phyloP scores from a whole-genome alignment of 148 eudicot species.

The Rhododendron williamsianum region DNA sequence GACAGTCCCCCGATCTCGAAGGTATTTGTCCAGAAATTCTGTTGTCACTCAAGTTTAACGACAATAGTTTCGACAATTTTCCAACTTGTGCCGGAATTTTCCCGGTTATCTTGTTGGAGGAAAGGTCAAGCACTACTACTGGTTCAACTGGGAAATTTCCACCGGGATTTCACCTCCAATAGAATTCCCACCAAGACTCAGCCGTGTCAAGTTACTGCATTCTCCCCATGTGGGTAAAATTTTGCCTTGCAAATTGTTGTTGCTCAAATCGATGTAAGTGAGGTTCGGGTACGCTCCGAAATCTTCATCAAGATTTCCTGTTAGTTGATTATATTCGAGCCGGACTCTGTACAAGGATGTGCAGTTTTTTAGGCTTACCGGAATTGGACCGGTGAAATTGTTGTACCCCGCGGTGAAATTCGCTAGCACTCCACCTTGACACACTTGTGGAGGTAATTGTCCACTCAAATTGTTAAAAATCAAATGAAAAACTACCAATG shows the following conservation, averaged over 20 bases:
- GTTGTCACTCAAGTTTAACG: conserved; percentile 14
- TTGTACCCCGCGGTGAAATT: conserved; percentile 6
- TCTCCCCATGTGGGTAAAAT: background rate
- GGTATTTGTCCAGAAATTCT: conserved; percentile 18
- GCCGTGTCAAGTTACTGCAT: background rate
- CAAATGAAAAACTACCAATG: background rate
- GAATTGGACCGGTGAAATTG: background rate
- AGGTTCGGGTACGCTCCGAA: conserved; percentile 7
- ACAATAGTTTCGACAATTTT: background rate
- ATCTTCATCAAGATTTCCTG: background rate
- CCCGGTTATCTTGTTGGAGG: background rate
- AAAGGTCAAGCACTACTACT: background rate
- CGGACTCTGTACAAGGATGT: conserved; percentile 4
- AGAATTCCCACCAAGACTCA: background rate
- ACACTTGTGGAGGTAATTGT: background rate
- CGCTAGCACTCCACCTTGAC: background rate
- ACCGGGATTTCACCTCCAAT: conserved; percentile 4
- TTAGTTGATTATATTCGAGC: conserved; percentile 5
- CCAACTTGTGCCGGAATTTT: background rate
- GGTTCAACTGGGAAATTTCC: background rate
- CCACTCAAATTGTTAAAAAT: background rate
- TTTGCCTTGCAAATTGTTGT: background rate
- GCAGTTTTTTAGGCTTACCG: conserved; percentile 6
- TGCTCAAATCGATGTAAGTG: background rate
- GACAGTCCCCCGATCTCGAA: background rate